A percentile compares a stretch with the other conserved stretches of the same genome.
Conservation (phyloP, 495 filamentous ascomycete genomes). For the Penicillium daleae region DNA sequence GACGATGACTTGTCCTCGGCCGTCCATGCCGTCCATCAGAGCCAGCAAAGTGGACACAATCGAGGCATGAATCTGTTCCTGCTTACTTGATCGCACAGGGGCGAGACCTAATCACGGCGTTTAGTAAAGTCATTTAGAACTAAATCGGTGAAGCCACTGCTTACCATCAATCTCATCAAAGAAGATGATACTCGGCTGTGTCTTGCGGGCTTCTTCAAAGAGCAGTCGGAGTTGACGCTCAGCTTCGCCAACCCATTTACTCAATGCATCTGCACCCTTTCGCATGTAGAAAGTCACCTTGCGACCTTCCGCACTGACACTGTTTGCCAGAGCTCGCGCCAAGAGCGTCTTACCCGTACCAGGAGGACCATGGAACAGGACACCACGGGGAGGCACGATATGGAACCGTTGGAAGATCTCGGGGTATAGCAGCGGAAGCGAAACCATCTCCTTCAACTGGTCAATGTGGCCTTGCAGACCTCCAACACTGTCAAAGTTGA, state of each 20-base stretch:
- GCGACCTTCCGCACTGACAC: slow-evolving; percentile 75
- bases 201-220: slow-evolving; percentile 94
- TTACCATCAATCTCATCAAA: slow-evolving; percentile 97
- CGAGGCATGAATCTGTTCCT: slow-evolving; percentile 97
- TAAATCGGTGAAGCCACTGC: slow-evolving; percentile 7
- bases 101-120: slow-evolving; percentile 61
- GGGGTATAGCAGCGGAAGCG: slow-evolving; percentile 88
- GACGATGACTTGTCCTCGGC: slow-evolving; percentile 94
- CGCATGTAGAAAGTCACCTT: slow-evolving; percentile 99
- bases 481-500: slow-evolving; percentile 91
- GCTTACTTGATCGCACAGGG: slow-evolving; percentile 93
- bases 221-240: slow-evolving; percentile 90
- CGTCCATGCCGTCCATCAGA: slow-evolving; percentile 99
- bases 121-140: slow-evolving; percentile 26
- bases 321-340: slow-evolving; percentile 86
- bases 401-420: slow-evolving; percentile 93
- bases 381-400: slow-evolving; percentile 90
- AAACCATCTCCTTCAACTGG: slow-evolving; percentile 97
- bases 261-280: slow-evolving; percentile 94
- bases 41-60: slow-evolving; percentile 95
- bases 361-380: slow-evolving; percentile 94
- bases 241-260: slow-evolving; percentile 99
- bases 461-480: slow-evolving; percentile 91
- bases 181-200: slow-evolving; percentile 97
- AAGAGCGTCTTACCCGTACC: slow-evolving; percentile 97